These are phyloP conservation scores for Fusarium drepaniforme DNA, from an alignment of 2,329 filamentous ascomycete species.

Conservation along the genomic window DNA sequence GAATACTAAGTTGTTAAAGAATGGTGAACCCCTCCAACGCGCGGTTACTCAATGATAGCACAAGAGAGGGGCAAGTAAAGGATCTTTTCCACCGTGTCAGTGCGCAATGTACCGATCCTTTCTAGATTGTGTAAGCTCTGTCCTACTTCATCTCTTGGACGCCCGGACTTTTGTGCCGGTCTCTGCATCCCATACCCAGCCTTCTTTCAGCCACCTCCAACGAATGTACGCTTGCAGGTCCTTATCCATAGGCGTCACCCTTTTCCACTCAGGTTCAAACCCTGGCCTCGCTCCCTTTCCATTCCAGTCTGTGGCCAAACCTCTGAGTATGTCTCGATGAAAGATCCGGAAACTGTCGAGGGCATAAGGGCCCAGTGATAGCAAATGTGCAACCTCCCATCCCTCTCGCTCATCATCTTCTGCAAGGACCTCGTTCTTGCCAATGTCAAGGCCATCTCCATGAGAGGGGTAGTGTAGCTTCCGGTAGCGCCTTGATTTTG, in stretches of 20 bases:
- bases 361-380: constrained; percentile 28
- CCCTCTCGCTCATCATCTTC: constrained; percentile 20
- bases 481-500: constrained; percentile 12
- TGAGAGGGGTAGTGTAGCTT: constrained; percentile 26
- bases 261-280: constrained; percentile 32
- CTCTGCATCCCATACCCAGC: constrained; percentile 33
- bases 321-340: constrained; percentile 21
- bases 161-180: constrained; percentile 3
- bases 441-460: constrained; percentile 10
- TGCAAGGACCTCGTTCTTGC: constrained; percentile 16
- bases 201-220: constrained; percentile 34
- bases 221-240: constrained; percentile 24
- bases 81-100: neutral
- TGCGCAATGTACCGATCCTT: neutral
- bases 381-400: constrained; percentile 31
- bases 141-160: neutral
- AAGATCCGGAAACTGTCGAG: constrained; percentile 36
- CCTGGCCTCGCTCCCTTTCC: neutral
- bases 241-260: constrained; percentile 30
- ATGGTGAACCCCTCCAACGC: neutral
- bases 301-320: constrained; percentile 8
- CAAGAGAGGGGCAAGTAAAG: neutral
- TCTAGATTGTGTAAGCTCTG: neutral
- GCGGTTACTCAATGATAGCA: neutral
- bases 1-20: neutral